These are phyloP conservation scores for Pulicaria dysenterica DNA, from an alignment of 129 eudicot genomes.

Conservation along the genomic window DNA sequence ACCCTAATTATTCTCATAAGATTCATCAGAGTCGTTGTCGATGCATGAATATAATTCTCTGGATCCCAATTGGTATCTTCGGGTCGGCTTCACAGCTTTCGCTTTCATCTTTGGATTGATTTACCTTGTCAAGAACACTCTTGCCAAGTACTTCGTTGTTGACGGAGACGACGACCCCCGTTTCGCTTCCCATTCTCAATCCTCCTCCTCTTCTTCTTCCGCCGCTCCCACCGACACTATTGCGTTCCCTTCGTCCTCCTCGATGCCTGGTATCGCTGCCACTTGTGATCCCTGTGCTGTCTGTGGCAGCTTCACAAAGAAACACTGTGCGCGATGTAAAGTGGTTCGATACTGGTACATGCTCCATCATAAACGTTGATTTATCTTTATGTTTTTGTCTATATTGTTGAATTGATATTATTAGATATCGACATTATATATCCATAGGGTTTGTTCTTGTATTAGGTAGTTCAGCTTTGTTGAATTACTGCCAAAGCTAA, in stretches of 20 bases:
- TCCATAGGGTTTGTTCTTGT: too few relatives aligned
- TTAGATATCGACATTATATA: too few relatives aligned
- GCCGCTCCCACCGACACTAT: not conserved
- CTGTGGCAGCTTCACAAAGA: slow-evolving; percentile 55
- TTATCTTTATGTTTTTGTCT: not conserved
- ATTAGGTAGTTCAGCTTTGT: not conserved
- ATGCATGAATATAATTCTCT: slow-evolving; percentile 45
- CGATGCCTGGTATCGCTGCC: slow-evolving; percentile 37
- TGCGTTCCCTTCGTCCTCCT: slow-evolving; percentile 9
- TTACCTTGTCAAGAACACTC: slow-evolving; percentile 54
- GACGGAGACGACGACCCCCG: slow-evolving; percentile 56
- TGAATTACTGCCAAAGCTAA: not conserved
- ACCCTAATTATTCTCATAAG: slow-evolving; percentile 25
- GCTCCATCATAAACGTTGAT: not conserved
- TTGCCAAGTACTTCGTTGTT: slow-evolving; percentile 59
- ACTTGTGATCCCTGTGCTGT: slow-evolving; percentile 52
- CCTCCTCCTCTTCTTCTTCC: slow-evolving; percentile 12
- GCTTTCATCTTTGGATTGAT: slow-evolving; percentile 49
- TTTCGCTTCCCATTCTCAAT: slow-evolving; percentile 46
- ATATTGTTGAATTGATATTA: too few relatives aligned
- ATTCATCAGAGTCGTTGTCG: slow-evolving; percentile 38
- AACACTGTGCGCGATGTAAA: slow-evolving; percentile 73
- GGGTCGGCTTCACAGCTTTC: slow-evolving; percentile 45
- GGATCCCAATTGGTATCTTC: slow-evolving; percentile 67
- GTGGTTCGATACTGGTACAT: slow-evolving; percentile 68